Evolutionary conservation across 345 rosid species (phyloP), one percentile per base, ranked within the genome.

Genomic region (Citrus hindsii): DNA sequence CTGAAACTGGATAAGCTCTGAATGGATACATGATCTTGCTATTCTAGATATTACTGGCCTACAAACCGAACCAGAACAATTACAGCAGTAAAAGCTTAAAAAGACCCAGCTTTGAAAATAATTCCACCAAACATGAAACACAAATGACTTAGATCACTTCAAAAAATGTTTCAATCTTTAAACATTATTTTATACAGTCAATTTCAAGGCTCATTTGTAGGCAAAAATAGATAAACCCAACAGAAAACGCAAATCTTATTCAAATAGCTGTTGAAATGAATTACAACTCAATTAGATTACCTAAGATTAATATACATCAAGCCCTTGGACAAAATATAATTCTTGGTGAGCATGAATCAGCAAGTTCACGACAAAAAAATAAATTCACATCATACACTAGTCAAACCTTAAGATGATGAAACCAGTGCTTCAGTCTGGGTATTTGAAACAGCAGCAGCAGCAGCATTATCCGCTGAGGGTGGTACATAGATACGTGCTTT

Each of bases 401-500:
- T 69, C 30, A 73, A 67, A 84, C 87, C 83, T 83, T 78, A 83
- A 76, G 84, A 76, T 16, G 84, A 77, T 28, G 92, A 80, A 59
- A 81, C n/a, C 58, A 76, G 53, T 21, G 30, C 24, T 74, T 56
- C 65, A 63, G 85, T 14, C 55, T 60, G 67, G 33, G 56, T 12
- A 76, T 69, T 65, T 40, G 85, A 74, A 71, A 33, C 71, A 63
- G 83, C 12, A 63, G 83, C 12, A 38, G 42, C 42, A 40, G 79
- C 64, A 51, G 77, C 16, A 69, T 65, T 33, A 30, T 63, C 40
- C 19, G 78, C 75, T 0, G 88, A 73, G 32, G 91, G 87, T 5
- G 97, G 91, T 32, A 80, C 83, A 75, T 92, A 93, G 58, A 93
- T 87, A 32, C 89, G 87, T 46, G 99, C 97, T 79, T 90, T 92